Evolutionary conservation across 768 basidiomycete genomes (phyloP).

Genomic region (Boletus patriciae): DNA sequence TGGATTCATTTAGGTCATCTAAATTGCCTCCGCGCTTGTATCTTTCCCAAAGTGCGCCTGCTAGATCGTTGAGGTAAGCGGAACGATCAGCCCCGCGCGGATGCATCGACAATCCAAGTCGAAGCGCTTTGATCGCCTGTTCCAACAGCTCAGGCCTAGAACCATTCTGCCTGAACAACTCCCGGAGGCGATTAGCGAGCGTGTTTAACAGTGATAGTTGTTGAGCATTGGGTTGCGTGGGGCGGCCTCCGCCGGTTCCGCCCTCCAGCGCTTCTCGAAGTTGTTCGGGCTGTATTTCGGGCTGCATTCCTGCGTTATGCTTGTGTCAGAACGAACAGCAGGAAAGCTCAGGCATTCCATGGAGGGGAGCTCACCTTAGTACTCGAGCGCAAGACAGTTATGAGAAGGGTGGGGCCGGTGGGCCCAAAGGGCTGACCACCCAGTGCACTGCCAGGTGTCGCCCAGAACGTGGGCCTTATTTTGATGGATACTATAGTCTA

Average conservation of each 20-base stretch:
- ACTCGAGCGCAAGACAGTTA: too few relatives aligned
- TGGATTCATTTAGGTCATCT: slow-evolving; percentile 9
- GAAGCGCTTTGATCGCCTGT: neutral
- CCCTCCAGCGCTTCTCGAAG: neutral
- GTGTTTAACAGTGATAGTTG: neutral
- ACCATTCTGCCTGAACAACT: neutral
- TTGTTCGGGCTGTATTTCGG: neutral
- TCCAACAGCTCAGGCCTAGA: neutral
- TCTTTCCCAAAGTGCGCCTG: slow-evolving; percentile 3
- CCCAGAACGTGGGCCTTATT: too few relatives aligned
- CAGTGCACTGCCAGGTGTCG: too few relatives aligned
- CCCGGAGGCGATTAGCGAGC: neutral
- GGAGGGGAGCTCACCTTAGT: too few relatives aligned
- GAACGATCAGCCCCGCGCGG: neutral
- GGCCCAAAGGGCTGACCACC: too few relatives aligned
- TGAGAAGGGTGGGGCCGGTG: too few relatives aligned
- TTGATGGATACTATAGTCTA: too few relatives aligned
- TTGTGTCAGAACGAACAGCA: too few relatives aligned
- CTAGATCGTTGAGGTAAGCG: slow-evolving; percentile 4
- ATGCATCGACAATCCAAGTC: slow-evolving; percentile 1
- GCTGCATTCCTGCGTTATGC: neutral
- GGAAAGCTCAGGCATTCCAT: too few relatives aligned
- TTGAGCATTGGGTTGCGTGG: neutral
- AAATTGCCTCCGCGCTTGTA: neutral
- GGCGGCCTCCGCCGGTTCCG: neutral